phyloP scores from a whole-genome alignment of 148 eudicot species.

The Nyssa sinensis region DNA sequence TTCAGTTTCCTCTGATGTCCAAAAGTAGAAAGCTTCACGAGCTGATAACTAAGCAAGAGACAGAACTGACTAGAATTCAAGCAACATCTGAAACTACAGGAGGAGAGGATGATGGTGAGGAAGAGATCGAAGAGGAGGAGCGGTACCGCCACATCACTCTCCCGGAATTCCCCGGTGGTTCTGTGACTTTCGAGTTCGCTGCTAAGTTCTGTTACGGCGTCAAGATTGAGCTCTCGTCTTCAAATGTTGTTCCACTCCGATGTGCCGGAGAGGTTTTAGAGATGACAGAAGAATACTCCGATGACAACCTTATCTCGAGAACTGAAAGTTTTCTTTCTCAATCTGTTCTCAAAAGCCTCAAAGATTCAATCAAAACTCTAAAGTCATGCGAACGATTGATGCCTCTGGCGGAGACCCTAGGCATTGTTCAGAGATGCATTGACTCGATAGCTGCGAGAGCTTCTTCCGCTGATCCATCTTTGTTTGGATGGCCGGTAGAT shows the following conservation, averaged over 20 bases:
- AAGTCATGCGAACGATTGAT: conserved; percentile 57
- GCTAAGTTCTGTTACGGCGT: conserved; percentile 97
- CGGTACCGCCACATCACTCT: conserved; percentile 46
- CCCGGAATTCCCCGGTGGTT: conserved; percentile 78
- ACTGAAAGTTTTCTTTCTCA: conserved; percentile 64
- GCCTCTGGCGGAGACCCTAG: conserved; percentile 64
- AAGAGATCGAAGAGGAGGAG: conserved; percentile 28
- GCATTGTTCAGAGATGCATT: conserved; percentile 70
- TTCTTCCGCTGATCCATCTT: conserved; percentile 61
- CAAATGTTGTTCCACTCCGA: conserved; percentile 69
- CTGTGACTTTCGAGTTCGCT: conserved; percentile 72
- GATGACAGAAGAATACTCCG: conserved; percentile 83
- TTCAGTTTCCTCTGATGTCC: conserved; percentile 93
- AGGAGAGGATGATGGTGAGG: conserved; percentile 20
- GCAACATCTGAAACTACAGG: conserved; percentile 1
- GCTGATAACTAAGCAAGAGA: conserved; percentile 63
- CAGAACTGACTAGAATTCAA: conserved; percentile 25
- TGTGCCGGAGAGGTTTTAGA: conserved; percentile 81
- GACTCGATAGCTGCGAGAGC: conserved; percentile 55
- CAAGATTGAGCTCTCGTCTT: conserved; percentile 64
- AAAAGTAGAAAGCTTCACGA: conserved; percentile 76
- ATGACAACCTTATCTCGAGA: conserved; percentile 72
- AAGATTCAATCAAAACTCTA: conserved; percentile 56
- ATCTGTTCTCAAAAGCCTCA: conserved; percentile 47
- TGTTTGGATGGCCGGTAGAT: conserved; percentile 89